These are phyloP conservation scores for Gossypium gossypioides DNA, from an alignment of 441 rosid genomes.

Conservation along the genomic window DNA sequence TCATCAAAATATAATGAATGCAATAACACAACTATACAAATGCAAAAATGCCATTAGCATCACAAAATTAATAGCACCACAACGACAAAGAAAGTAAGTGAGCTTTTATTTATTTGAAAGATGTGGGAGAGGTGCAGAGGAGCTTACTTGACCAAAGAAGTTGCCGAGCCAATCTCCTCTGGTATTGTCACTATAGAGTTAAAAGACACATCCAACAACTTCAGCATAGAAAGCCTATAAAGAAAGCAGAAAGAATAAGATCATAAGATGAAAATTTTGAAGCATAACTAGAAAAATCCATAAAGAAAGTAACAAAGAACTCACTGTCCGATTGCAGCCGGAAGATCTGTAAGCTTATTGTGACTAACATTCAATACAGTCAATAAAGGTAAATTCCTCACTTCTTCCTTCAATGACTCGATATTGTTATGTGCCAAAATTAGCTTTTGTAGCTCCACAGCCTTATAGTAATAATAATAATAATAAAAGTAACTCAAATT, in stretches of 20 bases:
- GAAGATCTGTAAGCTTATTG: constrained; percentile 60
- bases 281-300: background rate
- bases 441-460: constrained; percentile 78
- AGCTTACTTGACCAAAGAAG: constrained; percentile 79
- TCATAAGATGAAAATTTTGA: background rate
- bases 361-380: constrained; percentile 73
- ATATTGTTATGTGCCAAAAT: constrained; percentile 82
- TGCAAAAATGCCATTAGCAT: background rate
- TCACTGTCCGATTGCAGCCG: constrained; percentile 83
- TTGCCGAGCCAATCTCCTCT: constrained; percentile 65
- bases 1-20: background rate
- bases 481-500: background rate
- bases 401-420: constrained; percentile 61
- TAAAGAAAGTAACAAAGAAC: constrained; percentile 19
- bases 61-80: background rate
- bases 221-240: constrained; percentile 69
- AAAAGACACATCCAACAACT: constrained; percentile 71
- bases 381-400: constrained; percentile 54
- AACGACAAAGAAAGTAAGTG: background rate
- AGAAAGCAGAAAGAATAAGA: constrained; percentile 7
- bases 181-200: constrained; percentile 55
- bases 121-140: background rate
- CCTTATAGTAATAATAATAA: constrained; percentile 23
- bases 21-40: background rate
- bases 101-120: background rate